Evolutionary conservation across 306 rosid genomes (phyloP), one percentile per base, ranked within the genome.

Genomic region (Prunus mume): DNA sequence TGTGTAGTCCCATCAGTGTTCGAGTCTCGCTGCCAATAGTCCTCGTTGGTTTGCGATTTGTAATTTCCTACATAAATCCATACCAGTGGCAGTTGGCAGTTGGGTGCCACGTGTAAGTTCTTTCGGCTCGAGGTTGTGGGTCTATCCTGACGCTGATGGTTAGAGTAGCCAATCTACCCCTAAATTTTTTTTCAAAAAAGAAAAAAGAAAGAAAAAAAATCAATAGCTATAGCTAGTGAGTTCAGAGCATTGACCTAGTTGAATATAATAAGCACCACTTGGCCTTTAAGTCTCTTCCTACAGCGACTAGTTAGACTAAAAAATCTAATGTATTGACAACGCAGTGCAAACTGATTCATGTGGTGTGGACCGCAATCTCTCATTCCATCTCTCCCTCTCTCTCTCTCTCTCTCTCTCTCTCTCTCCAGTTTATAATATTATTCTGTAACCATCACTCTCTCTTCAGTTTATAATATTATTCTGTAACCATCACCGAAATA

Each of bases 61-160:
- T 47, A 12, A 47, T 9, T 34, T 34, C 2, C 41, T 1, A 34
- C 8, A 34, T 34, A 6, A 34, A 34, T 34, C 8, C 0, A 34
- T 34, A 34, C 0, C 0, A 0, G 38, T 5, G 38, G 6, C 38
- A 32, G 8, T 1, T 5, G 1, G 7, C 0, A 34, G 2, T 34
- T 34, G 41, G 0, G 41, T 34, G 8, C 2, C 41, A 34, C 8
- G 0, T 34, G 2, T 34, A 34, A 34, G 41, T 34, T 6, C 2
- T 34, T 34, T 7, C 1, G 38, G 0, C 7, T 34, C 2, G 2
- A 34, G 8, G 0, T 34, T 34, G 8, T 32, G 2, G 1, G 8
- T 34, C 8, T 34, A 34, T 7, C 1, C 0, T 34, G 0, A 34
- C 0, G 8, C 0, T 34, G 0, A 0, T 34, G 8, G 41, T 34